phyloP scores from a whole-genome alignment of 1,284 basidiomycete species.

The Porogramme epimiltina region DNA sequence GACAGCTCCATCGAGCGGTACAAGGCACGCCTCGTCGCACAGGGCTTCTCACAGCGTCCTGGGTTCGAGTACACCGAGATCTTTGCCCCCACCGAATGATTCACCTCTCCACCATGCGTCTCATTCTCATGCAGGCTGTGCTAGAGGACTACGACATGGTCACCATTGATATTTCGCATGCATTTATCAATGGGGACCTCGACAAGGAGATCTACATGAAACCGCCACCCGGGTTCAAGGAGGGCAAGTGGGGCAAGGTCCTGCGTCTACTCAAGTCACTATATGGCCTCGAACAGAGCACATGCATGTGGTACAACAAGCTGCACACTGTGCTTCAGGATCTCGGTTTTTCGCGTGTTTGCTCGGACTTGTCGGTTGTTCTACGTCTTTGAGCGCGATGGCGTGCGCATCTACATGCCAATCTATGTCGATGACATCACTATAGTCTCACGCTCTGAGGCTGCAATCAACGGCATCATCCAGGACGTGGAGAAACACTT shows the following conservation, averaged over 20 bases:
- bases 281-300: constrained; percentile 30
- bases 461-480: no score
- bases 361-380: constrained; percentile 17
- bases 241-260: constrained; percentile 11
- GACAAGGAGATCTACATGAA: constrained; percentile 27
- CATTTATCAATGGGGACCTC: constrained; percentile 31
- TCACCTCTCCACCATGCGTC: constrained; percentile 31
- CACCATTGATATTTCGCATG: constrained; percentile 34
- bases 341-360: constrained; percentile 12
- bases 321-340: constrained; percentile 5
- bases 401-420: background rate
- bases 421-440: background rate
- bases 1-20: constrained; percentile 31
- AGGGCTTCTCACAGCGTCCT: constrained; percentile 43
- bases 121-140: constrained; percentile 35
- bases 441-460: no score
- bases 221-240: constrained; percentile 22
- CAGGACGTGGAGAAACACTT: constrained; percentile 1
- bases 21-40: constrained; percentile 43
- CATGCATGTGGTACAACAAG: constrained; percentile 11
- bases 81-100: constrained; percentile 41
- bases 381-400: background rate
- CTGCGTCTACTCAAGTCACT: constrained; percentile 21
- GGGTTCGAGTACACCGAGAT: constrained; percentile 45
- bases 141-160: constrained; percentile 28